Evolutionary conservation across 306 rosid species (phyloP), one percentile per base, ranked within the genome.

Genomic region (Boehmeria nivea): DNA sequence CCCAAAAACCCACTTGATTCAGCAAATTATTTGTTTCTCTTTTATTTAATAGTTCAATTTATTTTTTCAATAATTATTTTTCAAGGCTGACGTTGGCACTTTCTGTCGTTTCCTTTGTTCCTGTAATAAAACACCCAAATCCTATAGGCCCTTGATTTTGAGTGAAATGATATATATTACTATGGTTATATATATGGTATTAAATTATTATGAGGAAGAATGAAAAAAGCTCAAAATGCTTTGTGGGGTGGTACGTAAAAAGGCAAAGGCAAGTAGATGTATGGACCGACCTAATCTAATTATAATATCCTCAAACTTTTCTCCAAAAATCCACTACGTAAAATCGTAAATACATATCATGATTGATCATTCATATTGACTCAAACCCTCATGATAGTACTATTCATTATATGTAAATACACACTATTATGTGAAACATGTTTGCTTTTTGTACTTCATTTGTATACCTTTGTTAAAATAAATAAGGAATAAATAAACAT

Each of bases 121-220:
- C 54, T 68, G 79, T 69, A 59, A 76, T 73, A 76, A 72, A 83
- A 83, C 82, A 83, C 83, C 93, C 84, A 83, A 87, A 78, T 69
- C 65, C 69, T 57, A 68, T 76, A 72, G 75, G 62, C 61, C 28
- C 71, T 46, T 57, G 77, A 65, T 25, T 53, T 62, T 73, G 68
- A 67, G 61, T 68, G 37, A 46, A 69, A 55, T 73, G 61, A 66
- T 65, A 71, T 3, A 28, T 28, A 28, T 28, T 3, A 3, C 3
- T 28, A 28, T 28, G 24, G 10, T 2, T 42, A 42, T 42, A 42
- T n/a, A 42, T 17, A 54, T 42, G 61, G 68, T 14, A 8, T 19
- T 17, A 33, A 22, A 12, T 38, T 68, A 34, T 37, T 44, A 22
- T 61, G 31, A 16, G 15, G 72, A 38, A 37, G 54, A 44, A 34